Percentiles rank a stretch among this genome's conserved stretches.
These are phyloP conservation scores for Pleurotus giganteus DNA, from an alignment of 768 basidiomycete species.

Conservation along the genomic window DNA sequence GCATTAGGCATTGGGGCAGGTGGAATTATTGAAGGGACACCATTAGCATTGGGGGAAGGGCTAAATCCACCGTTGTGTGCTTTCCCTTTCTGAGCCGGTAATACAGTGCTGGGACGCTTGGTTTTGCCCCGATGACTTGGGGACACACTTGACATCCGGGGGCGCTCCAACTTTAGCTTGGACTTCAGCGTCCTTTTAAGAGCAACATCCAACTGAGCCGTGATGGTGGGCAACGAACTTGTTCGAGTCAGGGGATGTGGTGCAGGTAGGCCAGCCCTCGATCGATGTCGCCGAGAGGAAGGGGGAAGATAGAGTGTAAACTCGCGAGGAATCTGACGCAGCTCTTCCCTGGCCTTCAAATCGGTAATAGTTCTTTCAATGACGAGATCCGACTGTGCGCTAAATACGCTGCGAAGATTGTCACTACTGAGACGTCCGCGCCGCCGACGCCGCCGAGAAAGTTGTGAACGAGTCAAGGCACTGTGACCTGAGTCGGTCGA, in stretches of 20 bases:
- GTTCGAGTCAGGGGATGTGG: conserved; percentile 36
- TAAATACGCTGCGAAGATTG: conserved; percentile 49
- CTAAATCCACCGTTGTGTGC: conserved; percentile 24
- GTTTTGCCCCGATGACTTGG: conserved; percentile 29
- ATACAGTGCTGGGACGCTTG: conserved; percentile 22
- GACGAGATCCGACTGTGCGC: conserved; percentile 18
- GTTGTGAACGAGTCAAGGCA: conserved; percentile 38
- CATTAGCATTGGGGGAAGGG: background rate
- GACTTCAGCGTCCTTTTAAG: conserved; percentile 39
- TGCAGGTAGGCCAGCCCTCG: background rate
- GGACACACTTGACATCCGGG: conserved; percentile 14
- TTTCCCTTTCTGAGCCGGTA: conserved; percentile 47
- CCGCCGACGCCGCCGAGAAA: conserved; percentile 42
- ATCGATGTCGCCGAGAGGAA: conserved; percentile 14
- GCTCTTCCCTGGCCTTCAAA: conserved; percentile 62
- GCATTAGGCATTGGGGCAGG: conserved; percentile 42
- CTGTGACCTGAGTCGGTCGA: conserved; percentile 34
- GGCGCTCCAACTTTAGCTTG: conserved; percentile 25
- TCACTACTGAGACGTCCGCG: conserved; percentile 39
- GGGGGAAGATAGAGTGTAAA: conserved; percentile 68
- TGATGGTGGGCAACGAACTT: conserved; percentile 43
- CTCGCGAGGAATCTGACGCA: conserved; percentile 55
- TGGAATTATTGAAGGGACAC: background rate
- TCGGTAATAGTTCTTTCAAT: conserved; percentile 58
- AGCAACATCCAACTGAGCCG: conserved; percentile 48